These are phyloP conservation scores for Emericellopsis atlantica DNA, from an alignment of 2,329 filamentous ascomycete genomes.

Conservation along the genomic window DNA sequence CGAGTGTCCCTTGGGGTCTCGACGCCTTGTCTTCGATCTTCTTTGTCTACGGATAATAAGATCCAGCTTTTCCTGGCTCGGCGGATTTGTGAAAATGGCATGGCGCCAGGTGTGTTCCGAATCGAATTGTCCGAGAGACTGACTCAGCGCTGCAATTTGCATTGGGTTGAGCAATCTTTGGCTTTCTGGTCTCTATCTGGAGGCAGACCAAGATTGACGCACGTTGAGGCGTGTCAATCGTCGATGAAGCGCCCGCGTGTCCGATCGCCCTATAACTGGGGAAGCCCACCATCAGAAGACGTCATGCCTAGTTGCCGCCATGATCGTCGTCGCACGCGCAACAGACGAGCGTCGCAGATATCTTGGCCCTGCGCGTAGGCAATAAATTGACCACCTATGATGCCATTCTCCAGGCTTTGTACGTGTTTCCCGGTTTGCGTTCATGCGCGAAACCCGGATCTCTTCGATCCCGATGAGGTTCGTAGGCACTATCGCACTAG, in stretches of 20 bases:
- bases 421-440: neutral
- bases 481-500: neutral
- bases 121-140: neutral
- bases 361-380: neutral
- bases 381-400: neutral
- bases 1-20: too few relatives aligned
- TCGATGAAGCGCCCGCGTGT: neutral
- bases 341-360: neutral
- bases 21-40: too few relatives aligned
- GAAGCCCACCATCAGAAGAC: neutral
- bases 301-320: neutral
- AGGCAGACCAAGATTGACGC: constrained; percentile 1
- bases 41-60: too few relatives aligned
- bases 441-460: neutral
- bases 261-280: neutral
- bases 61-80: too few relatives aligned
- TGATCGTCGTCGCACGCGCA: neutral
- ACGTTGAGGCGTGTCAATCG: neutral
- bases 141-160: neutral
- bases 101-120: neutral
- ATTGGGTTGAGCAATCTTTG: too few relatives aligned
- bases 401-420: constrained; percentile 1
- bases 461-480: neutral
- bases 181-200: too few relatives aligned
- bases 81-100: neutral